These are phyloP conservation scores for Rubroboletus pulcherrimus DNA, from an alignment of 768 basidiomycete species.

Conservation along the genomic window DNA sequence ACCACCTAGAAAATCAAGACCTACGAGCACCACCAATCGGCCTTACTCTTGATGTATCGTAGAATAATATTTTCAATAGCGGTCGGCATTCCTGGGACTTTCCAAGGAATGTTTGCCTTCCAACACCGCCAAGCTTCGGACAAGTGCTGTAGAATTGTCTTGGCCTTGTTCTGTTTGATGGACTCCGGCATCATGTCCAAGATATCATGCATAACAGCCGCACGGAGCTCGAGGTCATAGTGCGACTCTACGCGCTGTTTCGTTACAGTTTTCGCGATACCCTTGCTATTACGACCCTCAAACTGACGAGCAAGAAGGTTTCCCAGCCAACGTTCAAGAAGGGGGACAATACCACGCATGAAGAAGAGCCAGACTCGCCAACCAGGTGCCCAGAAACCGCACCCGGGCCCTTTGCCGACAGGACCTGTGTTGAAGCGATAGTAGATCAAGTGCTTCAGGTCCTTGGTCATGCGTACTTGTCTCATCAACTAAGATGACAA, in stretches of 20 bases:
- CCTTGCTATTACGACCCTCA: slow-evolving; percentile 95
- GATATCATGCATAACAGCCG: slow-evolving; percentile 99
- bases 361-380: slow-evolving; percentile 99
- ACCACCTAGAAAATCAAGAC: slow-evolving; percentile 24
- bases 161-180: slow-evolving; percentile 99
- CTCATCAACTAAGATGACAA: slow-evolving; percentile 72
- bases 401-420: slow-evolving; percentile 98
- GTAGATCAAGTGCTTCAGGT: slow-evolving; percentile 96
- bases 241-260: slow-evolving; percentile 99
- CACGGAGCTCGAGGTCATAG: slow-evolving; percentile 94
- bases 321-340: slow-evolving; percentile 96
- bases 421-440: slow-evolving; percentile 99
- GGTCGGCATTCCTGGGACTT: slow-evolving; percentile 99
- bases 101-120: slow-evolving; percentile 99
- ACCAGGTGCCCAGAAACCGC: slow-evolving; percentile 99
- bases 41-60: slow-evolving; percentile 98
- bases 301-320: slow-evolving; percentile 98
- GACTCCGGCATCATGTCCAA: slow-evolving; percentile 99
- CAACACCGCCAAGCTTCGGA: slow-evolving; percentile 99
- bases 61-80: slow-evolving; percentile 99
- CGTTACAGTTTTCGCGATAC: slow-evolving; percentile 96
- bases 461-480: slow-evolving; percentile 99
- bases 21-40: slow-evolving; percentile 97
- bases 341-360: slow-evolving; percentile 97
- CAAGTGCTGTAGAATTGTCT: slow-evolving; percentile 96